Evolutionary conservation across 305 asterid genomes (phyloP), one percentile per base, ranked within the genome.

Genomic region (Fraxinus dipetala): DNA sequence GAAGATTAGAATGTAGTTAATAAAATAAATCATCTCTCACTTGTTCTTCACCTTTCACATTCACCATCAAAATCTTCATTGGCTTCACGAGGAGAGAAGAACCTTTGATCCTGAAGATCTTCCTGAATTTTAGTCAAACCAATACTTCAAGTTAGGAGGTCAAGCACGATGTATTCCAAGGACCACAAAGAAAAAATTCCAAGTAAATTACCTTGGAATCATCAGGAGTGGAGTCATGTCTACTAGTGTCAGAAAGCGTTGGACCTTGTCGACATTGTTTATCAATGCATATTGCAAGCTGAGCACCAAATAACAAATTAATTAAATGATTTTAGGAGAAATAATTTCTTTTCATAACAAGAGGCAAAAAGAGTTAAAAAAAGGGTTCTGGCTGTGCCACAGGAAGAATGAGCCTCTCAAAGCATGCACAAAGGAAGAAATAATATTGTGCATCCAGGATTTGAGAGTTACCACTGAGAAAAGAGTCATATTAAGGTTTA

Each of bases 271-370:
- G 91, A 74, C 83, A 82, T 88, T 87, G 91, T 87, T 88, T 90
- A 79, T 86, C 82, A 51, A 93, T 95, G 92, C 98, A 95, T 86
- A 93, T 84, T 63, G 97, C 93, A 85, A 95, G 93, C 98, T 95
- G 90, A 87, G 85, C 54, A 87, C 43, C 82, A 65, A 72, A 83
- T 22, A 81, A 13, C 51, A 59, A 48, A 80, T 45, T 11, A 9
- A 35, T 61, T 65, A 28, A 40, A 59, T 82, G 54, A 11, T 82
- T 72, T 65, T 13, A 14, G 0, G 24, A 34, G 77, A 13, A 35
- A 14, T 13, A 48, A 11, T 48, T 20, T 43, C 7, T 10, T 16
- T 8, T 51, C 8, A 67, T 4, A 67, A 26, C 20, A 31, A 48
- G 10, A 18, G 54, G 32, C 13, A 18, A 1, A 45, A 48, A 32